A percentile compares a stretch with the other conserved stretches of the same genome.
Conservation (phyloP, 1,284 basidiomycete species). For the Kwoniella shivajii region DNA sequence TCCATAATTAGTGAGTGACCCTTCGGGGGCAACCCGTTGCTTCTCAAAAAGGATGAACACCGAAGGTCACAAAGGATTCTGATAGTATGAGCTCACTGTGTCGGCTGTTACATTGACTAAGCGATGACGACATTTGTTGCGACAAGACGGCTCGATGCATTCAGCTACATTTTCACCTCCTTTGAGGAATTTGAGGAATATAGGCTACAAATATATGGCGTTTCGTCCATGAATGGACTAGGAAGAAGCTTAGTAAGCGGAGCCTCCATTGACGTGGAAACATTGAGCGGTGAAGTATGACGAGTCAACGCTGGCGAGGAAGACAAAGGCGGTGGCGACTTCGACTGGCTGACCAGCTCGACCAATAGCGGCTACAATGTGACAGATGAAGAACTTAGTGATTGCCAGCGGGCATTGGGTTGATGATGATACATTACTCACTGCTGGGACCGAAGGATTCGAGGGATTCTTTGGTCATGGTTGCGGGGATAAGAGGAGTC, state of each 20-base stretch:
- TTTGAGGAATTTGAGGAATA: background rate
- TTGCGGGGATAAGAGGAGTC: constrained; percentile 60
- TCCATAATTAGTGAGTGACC: too few relatives aligned
- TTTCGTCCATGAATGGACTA: background rate
- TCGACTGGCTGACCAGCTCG: constrained; percentile 63
- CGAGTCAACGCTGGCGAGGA: constrained; percentile 60
- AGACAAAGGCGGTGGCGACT: constrained; percentile 61
- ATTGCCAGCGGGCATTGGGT: background rate
- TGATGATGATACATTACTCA: constrained; percentile 10
- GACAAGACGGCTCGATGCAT: too few relatives aligned
- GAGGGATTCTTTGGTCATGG: constrained; percentile 59
- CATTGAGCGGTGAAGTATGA: constrained; percentile 59
- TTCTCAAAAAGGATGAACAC: too few relatives aligned
- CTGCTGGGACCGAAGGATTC: constrained; percentile 56
- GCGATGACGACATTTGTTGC: too few relatives aligned
- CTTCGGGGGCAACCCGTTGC: too few relatives aligned
- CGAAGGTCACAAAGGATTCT: too few relatives aligned
- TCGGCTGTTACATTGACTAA: too few relatives aligned
- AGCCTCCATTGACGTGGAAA: constrained; percentile 41
- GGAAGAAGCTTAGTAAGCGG: constrained; percentile 24
- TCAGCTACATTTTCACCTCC: background rate
- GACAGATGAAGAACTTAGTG: background rate
- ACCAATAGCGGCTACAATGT: constrained; percentile 55
- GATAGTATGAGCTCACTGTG: too few relatives aligned
- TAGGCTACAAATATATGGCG: background rate